phyloP scores from a whole-genome alignment of 352 stramenopile genomes.

The Globisporangium spinosum region DNA sequence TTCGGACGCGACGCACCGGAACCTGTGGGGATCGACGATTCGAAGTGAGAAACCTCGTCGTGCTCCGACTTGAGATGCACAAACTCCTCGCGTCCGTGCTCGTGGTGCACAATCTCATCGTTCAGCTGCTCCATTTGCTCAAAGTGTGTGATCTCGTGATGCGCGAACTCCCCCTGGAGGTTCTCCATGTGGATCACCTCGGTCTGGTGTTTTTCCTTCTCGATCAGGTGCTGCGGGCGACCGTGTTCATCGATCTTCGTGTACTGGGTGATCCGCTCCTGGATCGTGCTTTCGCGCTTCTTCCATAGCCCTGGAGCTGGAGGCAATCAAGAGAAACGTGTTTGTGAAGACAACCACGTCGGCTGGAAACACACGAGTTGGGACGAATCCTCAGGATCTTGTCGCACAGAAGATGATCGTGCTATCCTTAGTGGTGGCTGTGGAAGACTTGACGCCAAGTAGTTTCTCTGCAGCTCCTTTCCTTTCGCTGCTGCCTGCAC shows the following conservation, averaged over 20 bases:
- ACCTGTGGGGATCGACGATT: slow-evolving; percentile 55
- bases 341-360: slow-evolving; percentile 34
- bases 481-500: slow-evolving; percentile 48
- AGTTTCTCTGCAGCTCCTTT: slow-evolving; percentile 21
- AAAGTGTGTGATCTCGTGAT: slow-evolving; percentile 85
- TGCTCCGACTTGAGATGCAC: slow-evolving; percentile 79
- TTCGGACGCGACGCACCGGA: slow-evolving; percentile 30
- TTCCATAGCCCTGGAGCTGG: slow-evolving; percentile 77
- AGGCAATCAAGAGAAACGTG: slow-evolving; percentile 35
- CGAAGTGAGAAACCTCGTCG: slow-evolving; percentile 83
- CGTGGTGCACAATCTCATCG: slow-evolving; percentile 77
- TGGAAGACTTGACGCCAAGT: slow-evolving; percentile 16
- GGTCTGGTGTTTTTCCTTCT: slow-evolving; percentile 82
- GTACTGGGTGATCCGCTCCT: slow-evolving; percentile 85
- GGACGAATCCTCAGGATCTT: slow-evolving; percentile 6
- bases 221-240: slow-evolving; percentile 65
- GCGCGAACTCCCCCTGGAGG: slow-evolving; percentile 68
- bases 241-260: slow-evolving; percentile 86
- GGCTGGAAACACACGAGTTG: slow-evolving; percentile 45
- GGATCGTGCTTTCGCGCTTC: slow-evolving; percentile 84
- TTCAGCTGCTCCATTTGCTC: slow-evolving; percentile 82
- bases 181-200: slow-evolving; percentile 87
- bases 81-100: slow-evolving; percentile 78
- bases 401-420: neutral
- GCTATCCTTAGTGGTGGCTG: slow-evolving; percentile 20